Base-by-base conservation (phyloP, 495 filamentous ascomycete species). In the Tricharina praecox region DNA sequence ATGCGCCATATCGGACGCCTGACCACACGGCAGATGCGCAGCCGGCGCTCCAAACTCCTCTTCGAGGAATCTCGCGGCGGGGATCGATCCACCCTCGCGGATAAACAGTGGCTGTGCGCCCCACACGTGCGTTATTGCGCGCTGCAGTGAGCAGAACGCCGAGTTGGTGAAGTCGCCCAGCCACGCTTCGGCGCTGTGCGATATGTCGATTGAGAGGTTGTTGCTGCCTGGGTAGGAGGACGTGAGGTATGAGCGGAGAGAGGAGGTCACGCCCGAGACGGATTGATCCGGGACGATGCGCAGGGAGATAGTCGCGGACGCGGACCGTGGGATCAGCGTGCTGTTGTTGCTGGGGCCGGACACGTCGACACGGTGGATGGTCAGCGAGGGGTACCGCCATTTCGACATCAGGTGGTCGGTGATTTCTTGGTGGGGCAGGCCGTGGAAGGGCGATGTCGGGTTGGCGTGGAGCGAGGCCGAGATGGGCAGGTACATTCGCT, bases 351-450 rank as follows among this genome's bases (percentile, higher is more conserved):
- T 64, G 0, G 82, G 81, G 0, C 82, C 82, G 8, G 85, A 88
- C 0, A 92, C 87, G 51, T 90, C 84, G 59, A 94, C 78, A 19
- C 85, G 80, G 59, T 96, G 92, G 36, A 96, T 78, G 0, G 90
- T 96, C 21, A 96, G 68, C 16, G 87, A 88, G 0, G 92, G 84
- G 57, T 94, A 86, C n/a, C 86, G 81, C 90, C 90, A 97, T 50
- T 86, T 75, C 24, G 83, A 78, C 79, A 92, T 92, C 13, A 97
- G 69, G 16, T 77, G 39, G 40, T 56, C 43, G 35, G 50, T 55
- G 37, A 60, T 52, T 24, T 49, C 49, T 15, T 44, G 37, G 7
- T 4, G 4, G 20, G 7, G 10, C 24, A 19, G 7, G 39, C 25
- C 11, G 8, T 8, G 18, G 24, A 37, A 18, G 7, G 34, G 39